A percentile compares a stretch with the other conserved stretches of the same genome.
Evolutionary conservation across 768 basidiomycete species (phyloP).

Genomic region (Podaxis pistillaris): DNA sequence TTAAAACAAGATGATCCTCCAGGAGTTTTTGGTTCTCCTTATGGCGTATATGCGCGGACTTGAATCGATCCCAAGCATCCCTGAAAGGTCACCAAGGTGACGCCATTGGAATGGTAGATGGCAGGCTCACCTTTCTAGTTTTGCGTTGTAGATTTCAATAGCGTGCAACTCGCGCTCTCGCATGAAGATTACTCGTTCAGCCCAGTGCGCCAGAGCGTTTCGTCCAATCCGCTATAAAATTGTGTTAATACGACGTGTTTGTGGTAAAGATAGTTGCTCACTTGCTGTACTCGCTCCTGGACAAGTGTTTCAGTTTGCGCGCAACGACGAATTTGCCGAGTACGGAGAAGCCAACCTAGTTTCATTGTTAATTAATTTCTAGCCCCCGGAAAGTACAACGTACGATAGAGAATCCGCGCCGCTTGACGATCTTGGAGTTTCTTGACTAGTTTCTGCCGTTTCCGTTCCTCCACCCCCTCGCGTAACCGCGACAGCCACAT

Average conservation of each 20-base stretch:
- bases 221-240: conserved; percentile 48
- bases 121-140: conserved; percentile 35
- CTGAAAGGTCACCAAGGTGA: neutral
- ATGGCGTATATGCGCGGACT: neutral
- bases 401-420: conserved; percentile 15
- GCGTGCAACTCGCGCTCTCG: conserved; percentile 74
- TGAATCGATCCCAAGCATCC: conserved; percentile 11
- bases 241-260: neutral
- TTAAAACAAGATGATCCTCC: conserved; percentile 80
- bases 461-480: conserved; percentile 23
- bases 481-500: conserved; percentile 10
- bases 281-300: conserved; percentile 37
- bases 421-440: conserved; percentile 19
- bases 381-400: neutral
- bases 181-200: conserved; percentile 66
- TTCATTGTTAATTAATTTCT: neutral
- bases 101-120: conserved; percentile 24
- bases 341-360: conserved; percentile 48
- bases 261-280: conserved; percentile 5
- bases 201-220: conserved; percentile 59
- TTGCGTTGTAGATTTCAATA: conserved; percentile 39
- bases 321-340: conserved; percentile 36
- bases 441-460: conserved; percentile 22
- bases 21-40: conserved; percentile 40
- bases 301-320: conserved; percentile 45